phyloP scores from a whole-genome alignment of 1,284 basidiomycete species.

The Schizophyllum commune region DNA sequence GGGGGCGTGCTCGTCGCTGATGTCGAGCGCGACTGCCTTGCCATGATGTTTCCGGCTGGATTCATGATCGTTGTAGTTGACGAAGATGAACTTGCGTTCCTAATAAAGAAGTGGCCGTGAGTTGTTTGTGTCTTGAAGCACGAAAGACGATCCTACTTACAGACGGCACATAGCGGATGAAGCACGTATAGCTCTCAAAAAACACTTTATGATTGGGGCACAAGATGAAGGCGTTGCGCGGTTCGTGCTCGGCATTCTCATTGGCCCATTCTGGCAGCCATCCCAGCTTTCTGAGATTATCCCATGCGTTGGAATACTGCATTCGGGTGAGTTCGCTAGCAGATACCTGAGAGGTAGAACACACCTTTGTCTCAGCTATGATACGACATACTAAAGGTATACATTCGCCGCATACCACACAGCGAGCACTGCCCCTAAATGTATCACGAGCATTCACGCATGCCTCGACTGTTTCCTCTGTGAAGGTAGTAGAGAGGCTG shows the following conservation, averaged over 20 bases:
- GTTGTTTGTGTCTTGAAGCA: too few species aligned
- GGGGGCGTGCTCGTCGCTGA: constrained; percentile 16
- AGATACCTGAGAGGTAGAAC: too few species aligned
- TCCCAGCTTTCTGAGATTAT: neutral
- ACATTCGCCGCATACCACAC: too few species aligned
- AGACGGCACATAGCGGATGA: constrained; percentile 7
- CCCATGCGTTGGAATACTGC: neutral
- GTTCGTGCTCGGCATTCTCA: neutral
- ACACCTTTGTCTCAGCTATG: too few species aligned
- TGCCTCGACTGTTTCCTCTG: too few species aligned
- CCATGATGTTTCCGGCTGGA: constrained; percentile 13
- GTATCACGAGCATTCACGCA: too few species aligned
- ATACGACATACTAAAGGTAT: too few species aligned
- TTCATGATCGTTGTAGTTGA: constrained; percentile 7
- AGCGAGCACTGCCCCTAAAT: too few species aligned
- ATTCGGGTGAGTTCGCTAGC: too few species aligned
- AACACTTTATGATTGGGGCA: constrained; percentile 3
- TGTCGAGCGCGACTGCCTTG: constrained; percentile 20
- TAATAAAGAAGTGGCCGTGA: too few species aligned
- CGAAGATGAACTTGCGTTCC: constrained; percentile 12
- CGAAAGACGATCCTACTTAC: constrained; percentile 8
- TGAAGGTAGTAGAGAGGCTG: too few species aligned
- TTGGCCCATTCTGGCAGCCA: constrained; percentile 5
- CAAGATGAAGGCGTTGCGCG: constrained; percentile 2
- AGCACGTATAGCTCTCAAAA: constrained; percentile 5